Evolutionary conservation across 345 rosid species (phyloP).

Genomic region (Lenwebbia sp.): DNA sequence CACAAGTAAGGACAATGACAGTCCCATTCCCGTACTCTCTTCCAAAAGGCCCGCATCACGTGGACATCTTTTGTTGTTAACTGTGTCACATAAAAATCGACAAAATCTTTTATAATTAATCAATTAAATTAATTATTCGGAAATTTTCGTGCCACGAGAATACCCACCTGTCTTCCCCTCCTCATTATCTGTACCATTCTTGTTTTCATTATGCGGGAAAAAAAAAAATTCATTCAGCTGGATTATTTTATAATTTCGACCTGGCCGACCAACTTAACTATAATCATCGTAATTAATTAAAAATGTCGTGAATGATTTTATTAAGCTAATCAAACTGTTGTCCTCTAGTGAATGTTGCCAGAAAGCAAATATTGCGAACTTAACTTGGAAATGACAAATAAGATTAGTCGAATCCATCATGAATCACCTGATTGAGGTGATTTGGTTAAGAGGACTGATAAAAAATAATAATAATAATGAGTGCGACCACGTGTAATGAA

Average conservation of each 20-base stretch:
- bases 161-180: background rate
- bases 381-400: background rate
- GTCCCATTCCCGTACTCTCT: conserved; percentile 45
- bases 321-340: background rate
- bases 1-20: conserved; percentile 70
- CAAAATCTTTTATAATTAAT: background rate
- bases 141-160: background rate
- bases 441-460: background rate
- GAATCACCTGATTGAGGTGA: background rate
- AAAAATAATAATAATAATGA: background rate
- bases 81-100: background rate
- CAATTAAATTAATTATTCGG: background rate
- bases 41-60: conserved; percentile 77
- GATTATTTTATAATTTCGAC: background rate
- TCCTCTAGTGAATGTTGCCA: background rate
- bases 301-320: background rate
- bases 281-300: background rate
- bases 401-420: background rate
- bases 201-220: background rate
- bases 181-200: background rate
- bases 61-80: conserved; percentile 26
- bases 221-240: background rate
- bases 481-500: background rate
- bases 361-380: background rate
- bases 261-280: background rate